phyloP scores from a whole-genome alignment of 2,329 filamentous ascomycete genomes.

The Didymella exigua region DNA sequence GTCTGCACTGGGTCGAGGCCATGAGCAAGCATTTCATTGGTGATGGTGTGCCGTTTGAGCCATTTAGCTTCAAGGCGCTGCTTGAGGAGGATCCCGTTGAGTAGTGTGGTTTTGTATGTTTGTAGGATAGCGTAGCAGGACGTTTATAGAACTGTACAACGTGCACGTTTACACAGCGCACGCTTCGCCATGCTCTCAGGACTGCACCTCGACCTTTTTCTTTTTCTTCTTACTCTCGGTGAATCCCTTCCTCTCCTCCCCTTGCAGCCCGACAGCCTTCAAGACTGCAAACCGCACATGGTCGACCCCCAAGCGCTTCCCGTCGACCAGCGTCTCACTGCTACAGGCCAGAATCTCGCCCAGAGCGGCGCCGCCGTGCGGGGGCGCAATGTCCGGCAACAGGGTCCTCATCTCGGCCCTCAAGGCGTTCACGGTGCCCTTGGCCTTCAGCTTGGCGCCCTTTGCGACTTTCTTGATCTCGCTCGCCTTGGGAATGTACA shows the following conservation, averaged over 20 bases:
- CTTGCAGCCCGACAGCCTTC: constrained; percentile 54
- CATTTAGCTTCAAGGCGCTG: constrained; percentile 84
- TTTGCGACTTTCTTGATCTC: constrained; percentile 22
- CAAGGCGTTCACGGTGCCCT: constrained; percentile 52
- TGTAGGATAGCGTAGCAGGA: constrained; percentile 20
- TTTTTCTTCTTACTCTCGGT: constrained; percentile 12
- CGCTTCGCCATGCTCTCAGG: background rate
- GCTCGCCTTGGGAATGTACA: constrained; percentile 35
- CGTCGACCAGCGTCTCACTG: constrained; percentile 55
- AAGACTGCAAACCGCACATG: constrained; percentile 69
- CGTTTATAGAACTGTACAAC: constrained; percentile 29
- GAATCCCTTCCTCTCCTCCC: constrained; percentile 9
- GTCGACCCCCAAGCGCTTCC: constrained; percentile 63
- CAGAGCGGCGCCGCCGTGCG: constrained; percentile 48
- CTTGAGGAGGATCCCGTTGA: constrained; percentile 75
- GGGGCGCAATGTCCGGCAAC: constrained; percentile 44
- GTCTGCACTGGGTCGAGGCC: constrained; percentile 95
- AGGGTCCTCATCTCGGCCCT: constrained; percentile 47
- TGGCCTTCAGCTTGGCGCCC: constrained; percentile 20
- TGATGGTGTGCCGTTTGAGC: constrained; percentile 81
- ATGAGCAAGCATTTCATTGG: constrained; percentile 98
- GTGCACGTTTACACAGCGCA: constrained; percentile 5
- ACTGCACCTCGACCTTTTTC: constrained; percentile 2
- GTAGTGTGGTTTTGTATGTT: constrained; percentile 23
- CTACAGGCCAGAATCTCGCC: constrained; percentile 68